Evolutionary conservation across 2,329 filamentous ascomycete species (phyloP).

Genomic region (Plenodomus tracheiphilus): DNA sequence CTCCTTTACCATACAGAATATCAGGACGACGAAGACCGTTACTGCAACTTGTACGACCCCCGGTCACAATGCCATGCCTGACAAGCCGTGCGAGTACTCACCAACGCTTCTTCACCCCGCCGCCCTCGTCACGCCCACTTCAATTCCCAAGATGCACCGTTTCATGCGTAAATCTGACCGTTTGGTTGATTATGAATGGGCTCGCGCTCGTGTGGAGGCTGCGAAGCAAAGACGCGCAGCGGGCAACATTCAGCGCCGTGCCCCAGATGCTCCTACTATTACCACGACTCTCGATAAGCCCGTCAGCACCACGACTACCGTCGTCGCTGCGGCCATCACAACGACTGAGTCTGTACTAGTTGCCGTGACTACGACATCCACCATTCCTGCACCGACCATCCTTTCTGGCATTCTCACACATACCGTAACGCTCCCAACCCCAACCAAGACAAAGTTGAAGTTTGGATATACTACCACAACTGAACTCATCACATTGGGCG

Average conservation of each 20-base stretch:
- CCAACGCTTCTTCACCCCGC: conserved; percentile 41
- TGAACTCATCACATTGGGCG: conserved; percentile 39
- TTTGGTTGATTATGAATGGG: conserved; percentile 38
- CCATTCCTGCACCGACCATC: conserved; percentile 42
- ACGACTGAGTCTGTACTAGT: conserved; percentile 32
- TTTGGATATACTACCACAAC: conserved; percentile 35
- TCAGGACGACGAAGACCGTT: conserved; percentile 39
- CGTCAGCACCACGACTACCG: conserved; percentile 36
- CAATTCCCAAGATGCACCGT: conserved; percentile 22
- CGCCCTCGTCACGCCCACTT: conserved; percentile 34
- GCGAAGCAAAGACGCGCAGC: conserved; percentile 34
- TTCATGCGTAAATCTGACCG: conserved; percentile 32
- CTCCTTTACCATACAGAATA: conserved; percentile 29
- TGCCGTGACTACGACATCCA: conserved; percentile 29
- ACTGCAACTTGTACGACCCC: conserved; percentile 45
- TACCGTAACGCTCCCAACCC: conserved; percentile 42
- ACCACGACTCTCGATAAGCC: conserved; percentile 37
- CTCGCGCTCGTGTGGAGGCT: conserved; percentile 39
- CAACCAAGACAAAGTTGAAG: conserved; percentile 38
- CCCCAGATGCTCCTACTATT: conserved; percentile 41
- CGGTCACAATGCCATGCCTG: conserved; percentile 28
- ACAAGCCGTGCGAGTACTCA: conserved; percentile 42
- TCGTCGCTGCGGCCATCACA: conserved; percentile 32
- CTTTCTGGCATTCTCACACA: conserved; percentile 37
- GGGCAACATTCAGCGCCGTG: conserved; percentile 32